phyloP scores from a whole-genome alignment of 108 stramenopile genomes.

The Discostella pseudostelligera region DNA sequence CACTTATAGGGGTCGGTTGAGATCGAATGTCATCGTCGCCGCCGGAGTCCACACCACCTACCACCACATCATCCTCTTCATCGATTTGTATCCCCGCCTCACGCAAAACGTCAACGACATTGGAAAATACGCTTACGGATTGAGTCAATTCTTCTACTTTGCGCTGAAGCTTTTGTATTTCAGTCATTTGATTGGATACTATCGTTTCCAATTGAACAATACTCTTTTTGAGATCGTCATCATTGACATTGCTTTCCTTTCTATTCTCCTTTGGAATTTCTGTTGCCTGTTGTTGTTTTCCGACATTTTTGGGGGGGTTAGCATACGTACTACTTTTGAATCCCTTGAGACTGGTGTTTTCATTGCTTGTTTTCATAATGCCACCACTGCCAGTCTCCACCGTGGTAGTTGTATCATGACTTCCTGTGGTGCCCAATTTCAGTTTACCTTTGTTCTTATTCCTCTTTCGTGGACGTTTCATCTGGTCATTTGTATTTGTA shows the following conservation, averaged over 20 bases:
- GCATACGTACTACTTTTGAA: conserved; percentile 21
- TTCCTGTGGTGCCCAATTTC: conserved; percentile 6
- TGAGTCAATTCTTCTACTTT: conserved; percentile 57
- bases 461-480: conserved; percentile 13
- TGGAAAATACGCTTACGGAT: conserved; percentile 54
- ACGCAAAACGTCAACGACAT: conserved; percentile 62
- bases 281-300: conserved; percentile 5
- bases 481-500: background rate
- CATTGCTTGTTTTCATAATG: conserved; percentile 23
- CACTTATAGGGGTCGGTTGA: conserved; percentile 10
- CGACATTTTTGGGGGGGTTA: background rate
- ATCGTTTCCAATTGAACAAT: conserved; percentile 71
- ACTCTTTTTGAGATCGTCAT: conserved; percentile 43
- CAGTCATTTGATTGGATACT: conserved; percentile 66
- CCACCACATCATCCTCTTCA: conserved; percentile 29
- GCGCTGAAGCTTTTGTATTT: conserved; percentile 68
- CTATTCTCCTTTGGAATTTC: background rate
- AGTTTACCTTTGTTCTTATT: conserved; percentile 2
- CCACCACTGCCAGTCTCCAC: conserved; percentile 1
- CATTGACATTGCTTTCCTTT: conserved; percentile 4
- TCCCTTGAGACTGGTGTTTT: conserved; percentile 42
- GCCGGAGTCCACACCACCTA: conserved; percentile 4
- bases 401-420: background rate
- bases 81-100: conserved; percentile 63
- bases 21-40: conserved; percentile 8